These are phyloP conservation scores for Delonix regia DNA, from an alignment of 306 rosid species.

Conservation along the genomic window DNA sequence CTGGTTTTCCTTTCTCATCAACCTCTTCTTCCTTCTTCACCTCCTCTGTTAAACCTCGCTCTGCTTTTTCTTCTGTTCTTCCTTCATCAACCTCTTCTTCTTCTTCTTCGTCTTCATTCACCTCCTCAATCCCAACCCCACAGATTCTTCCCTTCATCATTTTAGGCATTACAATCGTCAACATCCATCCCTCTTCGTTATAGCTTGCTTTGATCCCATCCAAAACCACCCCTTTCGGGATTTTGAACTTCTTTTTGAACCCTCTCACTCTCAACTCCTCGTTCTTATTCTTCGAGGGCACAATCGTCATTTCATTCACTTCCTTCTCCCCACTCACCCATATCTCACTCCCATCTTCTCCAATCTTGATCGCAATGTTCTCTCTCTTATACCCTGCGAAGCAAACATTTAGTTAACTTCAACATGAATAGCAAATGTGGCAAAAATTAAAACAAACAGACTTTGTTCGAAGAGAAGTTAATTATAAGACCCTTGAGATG, in stretches of 20 bases:
- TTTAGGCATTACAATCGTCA: slow-evolving; percentile 68
- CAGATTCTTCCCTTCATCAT: slow-evolving; percentile 39
- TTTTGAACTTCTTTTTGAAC: slow-evolving; percentile 58
- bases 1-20: background rate
- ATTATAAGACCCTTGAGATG: slow-evolving; percentile 59
- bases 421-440: too few species aligned
- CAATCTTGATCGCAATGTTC: slow-evolving; percentile 57
- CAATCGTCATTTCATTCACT: slow-evolving; percentile 65
- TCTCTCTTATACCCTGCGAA: slow-evolving; percentile 65
- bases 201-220: slow-evolving; percentile 68
- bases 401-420: background rate
- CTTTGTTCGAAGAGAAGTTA: background rate
- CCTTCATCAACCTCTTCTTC: background rate
- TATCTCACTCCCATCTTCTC: slow-evolving; percentile 59
- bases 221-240: slow-evolving; percentile 60
- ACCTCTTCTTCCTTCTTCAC: slow-evolving; percentile 30
- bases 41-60: background rate
- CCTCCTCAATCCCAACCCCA: slow-evolving; percentile 57
- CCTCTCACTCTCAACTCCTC: slow-evolving; percentile 51
- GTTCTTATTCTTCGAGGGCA: slow-evolving; percentile 58
- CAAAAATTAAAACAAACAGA: background rate
- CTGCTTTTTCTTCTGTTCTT: background rate
- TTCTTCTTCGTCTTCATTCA: slow-evolving; percentile 33
- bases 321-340: slow-evolving; percentile 58
- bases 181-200: slow-evolving; percentile 42